Percentiles rank a stretch among this genome's conserved stretches.
Evolutionary conservation across 805 yeast species (phyloP).

Genomic region (Metschnikowia lunata): DNA sequence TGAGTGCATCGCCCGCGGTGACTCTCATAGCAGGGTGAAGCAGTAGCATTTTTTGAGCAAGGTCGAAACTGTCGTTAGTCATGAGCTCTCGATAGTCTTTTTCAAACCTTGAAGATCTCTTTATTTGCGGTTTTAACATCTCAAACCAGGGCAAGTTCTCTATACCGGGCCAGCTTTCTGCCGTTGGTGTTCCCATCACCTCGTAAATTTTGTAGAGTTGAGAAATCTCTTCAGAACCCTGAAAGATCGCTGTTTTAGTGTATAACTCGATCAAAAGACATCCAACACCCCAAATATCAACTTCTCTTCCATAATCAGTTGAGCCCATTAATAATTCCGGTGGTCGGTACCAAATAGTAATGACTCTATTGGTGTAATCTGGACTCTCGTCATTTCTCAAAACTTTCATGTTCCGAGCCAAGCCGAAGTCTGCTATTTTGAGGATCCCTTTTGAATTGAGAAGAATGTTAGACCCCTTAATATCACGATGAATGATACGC

Average conservation of each 20-base stretch:
- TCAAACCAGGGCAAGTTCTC: constrained; percentile 89
- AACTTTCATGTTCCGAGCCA: constrained; percentile 71
- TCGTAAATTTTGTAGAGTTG: constrained; percentile 75
- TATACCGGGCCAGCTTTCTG: constrained; percentile 72
- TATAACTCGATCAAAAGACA: constrained; percentile 83
- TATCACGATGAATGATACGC: constrained; percentile 72
- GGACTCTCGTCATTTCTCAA: constrained; percentile 50
- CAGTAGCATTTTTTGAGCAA: constrained; percentile 58
- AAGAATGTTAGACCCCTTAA: constrained; percentile 75
- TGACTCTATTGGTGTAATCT: constrained; percentile 91
- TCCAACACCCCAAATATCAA: constrained; percentile 97
- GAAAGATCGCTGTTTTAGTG: constrained; percentile 70
- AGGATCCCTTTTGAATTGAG: constrained; percentile 58
- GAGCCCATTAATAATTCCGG: constrained; percentile 91
- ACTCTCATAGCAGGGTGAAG: constrained; percentile 69
- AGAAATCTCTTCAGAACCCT: constrained; percentile 83
- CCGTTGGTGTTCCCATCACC: constrained; percentile 82
- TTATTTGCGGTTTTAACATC: constrained; percentile 59
- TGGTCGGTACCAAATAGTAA: constrained; percentile 96
- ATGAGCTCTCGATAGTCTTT: constrained; percentile 35
- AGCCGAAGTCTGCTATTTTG: constrained; percentile 78
- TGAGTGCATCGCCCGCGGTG: constrained; percentile 64
- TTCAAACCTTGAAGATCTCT: constrained; percentile 28
- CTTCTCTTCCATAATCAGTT: constrained; percentile 83
- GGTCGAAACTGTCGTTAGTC: constrained; percentile 51